Conservation (phyloP, 2,329 filamentous ascomycete genomes). For the Cercospora sesami region DNA sequence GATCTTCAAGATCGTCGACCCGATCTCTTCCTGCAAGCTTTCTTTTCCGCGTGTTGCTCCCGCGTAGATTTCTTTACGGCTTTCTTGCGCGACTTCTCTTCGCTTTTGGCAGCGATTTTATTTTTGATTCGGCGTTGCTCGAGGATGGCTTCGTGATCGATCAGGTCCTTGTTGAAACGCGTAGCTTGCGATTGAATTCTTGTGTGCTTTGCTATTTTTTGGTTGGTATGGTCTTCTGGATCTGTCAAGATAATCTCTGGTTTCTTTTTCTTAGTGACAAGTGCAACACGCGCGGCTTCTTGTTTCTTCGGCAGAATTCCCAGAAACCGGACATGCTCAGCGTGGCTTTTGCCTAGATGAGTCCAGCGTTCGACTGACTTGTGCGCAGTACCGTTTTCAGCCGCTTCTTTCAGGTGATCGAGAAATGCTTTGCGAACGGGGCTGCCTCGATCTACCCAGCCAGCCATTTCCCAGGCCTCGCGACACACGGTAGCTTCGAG, state of each 20-base stretch:
- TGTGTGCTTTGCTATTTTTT: not conserved
- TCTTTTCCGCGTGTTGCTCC: not conserved
- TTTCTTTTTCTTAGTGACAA: not conserved
- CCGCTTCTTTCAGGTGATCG: not conserved
- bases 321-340: not conserved
- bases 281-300: no score
- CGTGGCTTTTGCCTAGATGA: not conserved
- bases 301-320: not conserved
- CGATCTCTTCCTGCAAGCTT: not conserved
- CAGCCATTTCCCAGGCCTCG: not conserved
- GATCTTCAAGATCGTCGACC: not conserved
- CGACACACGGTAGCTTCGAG: not conserved
- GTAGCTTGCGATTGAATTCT: not conserved
- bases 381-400: not conserved
- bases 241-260: not conserved
- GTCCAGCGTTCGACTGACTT: not conserved
- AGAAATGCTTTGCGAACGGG: not conserved
- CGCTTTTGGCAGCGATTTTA: not conserved
- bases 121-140: not conserved
- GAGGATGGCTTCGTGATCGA: not conserved
- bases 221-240: not conserved
- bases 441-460: not conserved
- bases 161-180: not conserved
- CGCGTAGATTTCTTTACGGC: not conserved
- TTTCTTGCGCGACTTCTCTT: not conserved